Evolutionary conservation across 305 asterid species (phyloP).

Genomic region (Solanum hybrid): DNA sequence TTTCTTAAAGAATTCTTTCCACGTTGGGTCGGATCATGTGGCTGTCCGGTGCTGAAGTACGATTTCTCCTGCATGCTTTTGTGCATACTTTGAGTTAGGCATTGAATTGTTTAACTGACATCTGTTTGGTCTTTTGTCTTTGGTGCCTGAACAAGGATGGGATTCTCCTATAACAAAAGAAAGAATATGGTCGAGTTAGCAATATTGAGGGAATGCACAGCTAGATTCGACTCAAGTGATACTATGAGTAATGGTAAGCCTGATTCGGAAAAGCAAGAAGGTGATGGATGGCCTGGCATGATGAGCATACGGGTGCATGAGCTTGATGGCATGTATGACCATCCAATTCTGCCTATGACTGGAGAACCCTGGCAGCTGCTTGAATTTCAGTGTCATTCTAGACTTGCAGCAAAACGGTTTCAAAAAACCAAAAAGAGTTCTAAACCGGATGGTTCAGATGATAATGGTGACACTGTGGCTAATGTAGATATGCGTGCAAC

Average conservation of each 20-base stretch:
- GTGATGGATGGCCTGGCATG: constrained; percentile 99
- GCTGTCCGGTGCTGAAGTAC: constrained; percentile 96
- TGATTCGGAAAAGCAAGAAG: constrained; percentile 81
- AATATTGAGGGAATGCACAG: constrained; percentile 82
- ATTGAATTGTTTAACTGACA: constrained; percentile 22
- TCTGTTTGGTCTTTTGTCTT: constrained; percentile 21
- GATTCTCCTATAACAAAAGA: constrained; percentile 92
- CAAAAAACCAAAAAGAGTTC: constrained; percentile 84
- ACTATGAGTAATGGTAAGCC: constrained; percentile 46
- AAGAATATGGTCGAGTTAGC: constrained; percentile 95
- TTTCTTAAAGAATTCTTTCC: constrained; percentile 98
- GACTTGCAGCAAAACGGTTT: constrained; percentile 95
- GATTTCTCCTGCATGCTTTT: constrained; percentile 24
- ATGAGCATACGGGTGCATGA: constrained; percentile 98
- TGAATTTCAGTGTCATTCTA: constrained; percentile 96
- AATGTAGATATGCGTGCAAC: constrained; percentile 60
- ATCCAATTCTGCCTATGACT: constrained; percentile 96
- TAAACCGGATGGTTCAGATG: constrained; percentile 97
- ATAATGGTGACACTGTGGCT: constrained; percentile 66
- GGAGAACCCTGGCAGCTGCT: constrained; percentile 98
- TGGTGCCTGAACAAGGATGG: constrained; percentile 58
- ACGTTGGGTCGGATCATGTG: constrained; percentile 99
- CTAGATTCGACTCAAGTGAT: constrained; percentile 59
- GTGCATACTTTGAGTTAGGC: constrained; percentile 19
- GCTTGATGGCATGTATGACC: constrained; percentile 99